Base-by-base conservation (phyloP, 768 basidiomycete species). In the Serendipita sp. region DNA sequence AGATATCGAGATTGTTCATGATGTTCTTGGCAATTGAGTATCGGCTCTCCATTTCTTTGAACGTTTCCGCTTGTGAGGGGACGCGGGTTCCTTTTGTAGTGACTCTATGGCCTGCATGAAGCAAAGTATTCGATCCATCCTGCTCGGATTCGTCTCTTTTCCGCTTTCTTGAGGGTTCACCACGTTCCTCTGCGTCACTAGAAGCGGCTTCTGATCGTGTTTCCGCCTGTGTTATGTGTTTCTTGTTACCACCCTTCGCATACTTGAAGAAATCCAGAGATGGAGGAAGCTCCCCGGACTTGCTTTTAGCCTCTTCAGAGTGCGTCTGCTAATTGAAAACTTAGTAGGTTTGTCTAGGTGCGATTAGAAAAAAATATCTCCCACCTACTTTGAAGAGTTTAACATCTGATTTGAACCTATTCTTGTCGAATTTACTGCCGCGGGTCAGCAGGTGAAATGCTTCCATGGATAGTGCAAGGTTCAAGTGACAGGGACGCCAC, bases 211-310 rank as follows among this genome's bases (percentile, higher is more conserved):
- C 64, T 63, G n/a, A 61, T 61, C 43, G 63, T 31, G 69, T 72
- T 31, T 69, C 70, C 14, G 69, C 68, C 17, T 69, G 67, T 43
- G 67, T 74, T 62, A 64, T 70, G 65, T 62, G 75, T 72, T 66
- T 75, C 38, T 41, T 56, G 45, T 20, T 33, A 24, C 20, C 75
- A 26, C 78, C 80, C 65, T 82, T 78, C 2, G 87, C 84, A 65
- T 90, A 91, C 68, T 86, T 91, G 75, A 97, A 98, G 72, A 95
- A 94, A 71, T 98, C 91, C 4, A 97, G 79, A 68, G 88, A 89
- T 1, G 76, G 67, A 1, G 88, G 92, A 48, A 93, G 78, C 50
- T 17, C 41, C 41, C 60, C 60, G 42, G 17, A 31, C 61, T n/a
- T 53, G 61, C 62, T 63, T 65, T 43, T 38, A 38, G 7, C 34